Conservation (phyloP, 2,329 filamentous ascomycete species). For the Aureobasidium subglaciale region DNA sequence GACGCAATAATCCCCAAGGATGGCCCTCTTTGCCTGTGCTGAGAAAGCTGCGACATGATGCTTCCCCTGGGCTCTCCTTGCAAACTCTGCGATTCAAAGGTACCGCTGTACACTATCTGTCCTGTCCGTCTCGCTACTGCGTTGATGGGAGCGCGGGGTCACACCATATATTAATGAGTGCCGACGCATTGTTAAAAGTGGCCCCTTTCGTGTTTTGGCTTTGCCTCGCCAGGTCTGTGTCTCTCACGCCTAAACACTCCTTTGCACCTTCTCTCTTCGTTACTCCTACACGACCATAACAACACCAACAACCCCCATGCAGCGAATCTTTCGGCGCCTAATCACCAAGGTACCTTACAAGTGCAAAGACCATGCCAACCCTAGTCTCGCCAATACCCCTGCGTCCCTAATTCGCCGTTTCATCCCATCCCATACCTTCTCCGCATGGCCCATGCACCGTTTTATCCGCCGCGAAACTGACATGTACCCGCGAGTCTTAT, state of each 20-base stretch:
- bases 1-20: not conserved
- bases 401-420: slow-evolving; percentile 2
- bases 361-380: not conserved
- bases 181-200: not conserved
- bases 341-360: not conserved
- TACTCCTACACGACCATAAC: not conserved
- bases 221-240: slow-evolving; percentile 1
- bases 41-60: slow-evolving; percentile 8
- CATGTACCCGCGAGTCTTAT: slow-evolving; percentile 3
- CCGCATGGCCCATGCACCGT: slow-evolving; percentile 8
- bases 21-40: slow-evolving; percentile 1
- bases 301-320: not conserved
- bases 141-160: slow-evolving; percentile 6
- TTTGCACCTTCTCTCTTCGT: not conserved
- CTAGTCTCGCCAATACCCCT: slow-evolving; percentile 7
- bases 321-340: not conserved
- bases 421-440: slow-evolving; percentile 2
- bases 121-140: slow-evolving; percentile 1
- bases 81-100: not conserved
- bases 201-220: slow-evolving; percentile 9
- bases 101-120: not conserved
- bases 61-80: not conserved
- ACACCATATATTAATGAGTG: slow-evolving; percentile 2
- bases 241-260: not conserved
- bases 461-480: slow-evolving; percentile 3